Percentiles rank a stretch among this genome's conserved stretches.
These are phyloP conservation scores for Mucor saturninus DNA, from an alignment of 371 early-diverging fungal species.

Conservation along the genomic window DNA sequence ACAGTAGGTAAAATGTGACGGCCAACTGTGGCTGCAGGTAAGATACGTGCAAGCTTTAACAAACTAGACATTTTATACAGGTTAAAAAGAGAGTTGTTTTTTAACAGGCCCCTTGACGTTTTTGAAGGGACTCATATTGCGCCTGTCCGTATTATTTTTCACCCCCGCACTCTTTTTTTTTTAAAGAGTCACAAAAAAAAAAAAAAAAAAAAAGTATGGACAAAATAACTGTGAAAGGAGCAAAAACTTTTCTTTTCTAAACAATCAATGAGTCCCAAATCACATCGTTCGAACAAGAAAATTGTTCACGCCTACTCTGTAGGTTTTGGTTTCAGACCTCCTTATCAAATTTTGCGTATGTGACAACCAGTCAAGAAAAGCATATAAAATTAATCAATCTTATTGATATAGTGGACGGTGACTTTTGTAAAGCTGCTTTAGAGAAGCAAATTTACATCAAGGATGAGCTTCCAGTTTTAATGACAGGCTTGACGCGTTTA, in stretches of 20 bases:
- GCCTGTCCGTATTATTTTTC: not conserved
- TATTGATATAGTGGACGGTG: conserved; percentile 68
- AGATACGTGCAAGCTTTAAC: conserved; percentile 20
- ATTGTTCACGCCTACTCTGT: conserved; percentile 78
- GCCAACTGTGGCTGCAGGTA: conserved; percentile 6
- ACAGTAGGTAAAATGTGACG: conserved; percentile 1
- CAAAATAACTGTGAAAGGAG: not conserved
- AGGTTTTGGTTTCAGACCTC: conserved; percentile 85
- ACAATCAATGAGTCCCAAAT: conserved; percentile 3
- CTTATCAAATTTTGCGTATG: conserved; percentile 87
- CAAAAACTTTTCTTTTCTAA: not conserved
- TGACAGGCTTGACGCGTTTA: conserved; percentile 54
- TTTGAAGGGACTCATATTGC: not conserved
- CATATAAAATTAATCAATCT: not conserved
- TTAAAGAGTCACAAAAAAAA: conserved; percentile 1
- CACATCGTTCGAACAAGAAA: conserved; percentile 61
- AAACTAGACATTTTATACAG: conserved; percentile 14
- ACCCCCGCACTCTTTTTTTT: not conserved
- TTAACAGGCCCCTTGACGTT: conserved; percentile 32
- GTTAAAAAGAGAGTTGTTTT: conserved; percentile 12
- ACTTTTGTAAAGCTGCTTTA: conserved; percentile 69
- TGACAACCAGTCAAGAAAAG: not conserved
- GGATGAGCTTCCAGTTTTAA: conserved; percentile 56
- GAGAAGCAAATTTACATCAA: conserved; percentile 63
- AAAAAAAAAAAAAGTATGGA: not conserved